Evolutionary conservation across 495 filamentous ascomycete genomes (phyloP).

Genomic region (Tuber aestivum): DNA sequence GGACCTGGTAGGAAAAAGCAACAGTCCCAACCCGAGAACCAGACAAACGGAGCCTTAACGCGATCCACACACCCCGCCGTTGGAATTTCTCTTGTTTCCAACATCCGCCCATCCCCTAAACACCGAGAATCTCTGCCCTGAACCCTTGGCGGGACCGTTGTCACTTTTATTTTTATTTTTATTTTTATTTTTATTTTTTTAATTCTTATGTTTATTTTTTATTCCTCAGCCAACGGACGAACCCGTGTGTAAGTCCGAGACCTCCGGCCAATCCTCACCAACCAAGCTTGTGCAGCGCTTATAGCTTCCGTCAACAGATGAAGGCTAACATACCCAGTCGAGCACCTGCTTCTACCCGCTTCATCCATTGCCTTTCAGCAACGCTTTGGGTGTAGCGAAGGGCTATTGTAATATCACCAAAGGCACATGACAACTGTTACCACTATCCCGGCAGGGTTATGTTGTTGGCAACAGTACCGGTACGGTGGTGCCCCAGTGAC

Average conservation of each 20-base stretch:
- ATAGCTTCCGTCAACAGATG: background rate
- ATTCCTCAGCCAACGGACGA: background rate
- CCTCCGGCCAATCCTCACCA: background rate
- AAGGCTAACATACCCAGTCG: constrained; percentile 4
- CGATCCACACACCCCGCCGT: constrained; percentile 95
- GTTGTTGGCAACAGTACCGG: background rate
- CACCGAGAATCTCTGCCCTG: constrained; percentile 82
- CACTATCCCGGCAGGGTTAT: background rate
- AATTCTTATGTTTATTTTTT: constrained; percentile 4
- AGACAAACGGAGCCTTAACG: constrained; percentile 60
- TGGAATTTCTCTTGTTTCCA: constrained; percentile 91
- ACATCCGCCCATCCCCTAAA: constrained; percentile 80
- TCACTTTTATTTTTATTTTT: background rate
- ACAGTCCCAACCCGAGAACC: constrained; percentile 26
- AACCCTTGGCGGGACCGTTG: constrained; percentile 49
- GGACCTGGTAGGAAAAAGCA: constrained; percentile 12
- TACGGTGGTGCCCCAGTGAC: background rate
- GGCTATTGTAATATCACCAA: background rate
- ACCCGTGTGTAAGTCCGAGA: background rate
- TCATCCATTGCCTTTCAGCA: background rate
- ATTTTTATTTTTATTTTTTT: background rate
- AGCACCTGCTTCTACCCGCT: constrained; percentile 1
- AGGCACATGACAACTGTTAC: background rate
- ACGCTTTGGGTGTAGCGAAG: background rate
- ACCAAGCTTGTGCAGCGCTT: background rate